Base-by-base conservation (phyloP, 1,284 basidiomycete genomes). In the Gomphus bonarii region DNA sequence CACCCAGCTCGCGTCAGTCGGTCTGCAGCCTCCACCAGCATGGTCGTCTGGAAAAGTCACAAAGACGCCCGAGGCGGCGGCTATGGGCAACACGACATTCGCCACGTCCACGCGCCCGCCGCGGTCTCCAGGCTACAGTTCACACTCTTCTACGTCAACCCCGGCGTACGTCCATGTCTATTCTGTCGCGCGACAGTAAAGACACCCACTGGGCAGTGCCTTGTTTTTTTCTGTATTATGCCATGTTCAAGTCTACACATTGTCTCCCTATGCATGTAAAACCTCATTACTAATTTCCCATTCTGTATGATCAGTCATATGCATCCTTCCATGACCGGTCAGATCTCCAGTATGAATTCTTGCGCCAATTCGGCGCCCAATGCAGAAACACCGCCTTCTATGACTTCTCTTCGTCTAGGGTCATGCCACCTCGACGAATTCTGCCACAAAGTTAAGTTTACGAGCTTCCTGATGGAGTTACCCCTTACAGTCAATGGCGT, bases 1-100 rank as follows among this genome's bases (percentile, higher is more conserved):
- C 18, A 81, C 84, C 69, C 82, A 85, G 67, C 80, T 90, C 38
- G 83, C 81, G 1, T 75, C 76, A 62, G 79, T 90, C 58, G 85
- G 82, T 60, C 66, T 90, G 57, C 79, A 79, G 25, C 87, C 87
- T 42, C 87, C 87, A 54, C 85, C 80, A 67, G 75, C 79, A 3
- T 88, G 85, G 85, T 80, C 79, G 63, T 56, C 61, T 16, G 58
- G 58, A 14, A 46, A 56, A 47, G 30, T 47, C n/a, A 14, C 49
- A 9, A 36, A 49, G 44, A 40, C 36, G n/a, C 18, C 33, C 6
- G 35, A 48, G 14, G 40, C 22, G 14, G 40, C 22, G 18, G 38
- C 33, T 50, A 31, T 50, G 4, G 8, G 28, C 4, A 20, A 40
- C 16, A 31, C 52, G n/a, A 44, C 52, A 31, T 54, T 42, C 18